phyloP scores from a whole-genome alignment of 2,329 filamentous ascomycete species.

The Exserohilum turcica region DNA sequence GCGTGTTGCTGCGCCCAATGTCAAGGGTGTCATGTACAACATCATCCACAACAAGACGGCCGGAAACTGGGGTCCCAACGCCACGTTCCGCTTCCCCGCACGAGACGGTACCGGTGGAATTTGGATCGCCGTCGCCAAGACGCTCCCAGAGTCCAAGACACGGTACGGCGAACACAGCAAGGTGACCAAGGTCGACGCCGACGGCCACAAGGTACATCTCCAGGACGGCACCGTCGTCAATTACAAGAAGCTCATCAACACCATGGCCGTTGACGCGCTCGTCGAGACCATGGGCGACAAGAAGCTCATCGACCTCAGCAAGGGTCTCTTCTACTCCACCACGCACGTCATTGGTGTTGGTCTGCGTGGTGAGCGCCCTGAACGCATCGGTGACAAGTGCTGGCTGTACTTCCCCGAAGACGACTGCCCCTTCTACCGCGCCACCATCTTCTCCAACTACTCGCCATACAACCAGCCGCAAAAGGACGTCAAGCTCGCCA shows the following conservation, averaged over 20 bases:
- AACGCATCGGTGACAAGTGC: constrained; percentile 99
- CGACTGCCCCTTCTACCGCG: constrained; percentile 98
- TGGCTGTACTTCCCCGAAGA: constrained; percentile 99
- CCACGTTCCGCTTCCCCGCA: constrained; percentile 97
- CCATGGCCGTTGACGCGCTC: constrained; percentile 92
- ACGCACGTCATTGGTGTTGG: constrained; percentile 98
- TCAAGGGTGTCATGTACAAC: constrained; percentile 93
- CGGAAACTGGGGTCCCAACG: constrained; percentile 97
- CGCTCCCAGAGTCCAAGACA: constrained; percentile 88
- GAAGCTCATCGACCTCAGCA: constrained; percentile 80
- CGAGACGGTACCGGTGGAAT: constrained; percentile 96
- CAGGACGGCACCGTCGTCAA: constrained; percentile 84
- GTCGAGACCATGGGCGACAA: constrained; percentile 86
- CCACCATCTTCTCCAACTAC: constrained; percentile 99
- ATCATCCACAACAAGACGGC: constrained; percentile 95
- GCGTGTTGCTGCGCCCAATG: constrained; percentile 93
- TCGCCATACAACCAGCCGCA: constrained; percentile 97
- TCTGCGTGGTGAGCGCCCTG: constrained; percentile 86
- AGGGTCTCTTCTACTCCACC: constrained; percentile 93
- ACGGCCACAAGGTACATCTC: constrained; percentile 80
- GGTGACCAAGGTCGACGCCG: constrained; percentile 85
- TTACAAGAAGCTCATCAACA: constrained; percentile 92
- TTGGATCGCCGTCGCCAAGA: constrained; percentile 96
- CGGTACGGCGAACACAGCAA: constrained; percentile 83
- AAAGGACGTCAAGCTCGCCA: constrained; percentile 80